Percentiles rank a stretch among this genome's conserved stretches.
Conservation (phyloP, 2,329 filamentous ascomycete genomes). For the Phialocephala subalpina region DNA sequence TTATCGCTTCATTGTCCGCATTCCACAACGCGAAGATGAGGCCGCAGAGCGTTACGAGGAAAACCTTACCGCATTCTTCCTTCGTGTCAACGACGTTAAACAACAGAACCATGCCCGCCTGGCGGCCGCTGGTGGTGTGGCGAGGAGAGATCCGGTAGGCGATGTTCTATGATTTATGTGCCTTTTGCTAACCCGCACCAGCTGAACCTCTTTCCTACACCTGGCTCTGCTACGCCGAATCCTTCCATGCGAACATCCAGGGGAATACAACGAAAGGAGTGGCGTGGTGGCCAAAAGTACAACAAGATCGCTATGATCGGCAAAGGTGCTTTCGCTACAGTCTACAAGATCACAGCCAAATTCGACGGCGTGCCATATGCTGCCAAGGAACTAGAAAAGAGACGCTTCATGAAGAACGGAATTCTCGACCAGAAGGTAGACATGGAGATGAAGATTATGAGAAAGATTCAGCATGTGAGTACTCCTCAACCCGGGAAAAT, state of each 20-base stretch:
- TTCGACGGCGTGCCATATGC: slow-evolving; percentile 85
- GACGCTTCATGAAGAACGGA: slow-evolving; percentile 91
- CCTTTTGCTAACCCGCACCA: slow-evolving; percentile 28
- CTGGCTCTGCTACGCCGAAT: slow-evolving; percentile 36
- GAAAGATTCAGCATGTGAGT: slow-evolving; percentile 80
- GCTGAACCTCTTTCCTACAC: slow-evolving; percentile 42
- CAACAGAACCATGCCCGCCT: slow-evolving; percentile 26
- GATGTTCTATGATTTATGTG: background rate
- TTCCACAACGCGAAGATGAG: slow-evolving; percentile 76
- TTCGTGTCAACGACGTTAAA: slow-evolving; percentile 28
- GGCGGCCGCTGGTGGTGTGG: slow-evolving; percentile 14
- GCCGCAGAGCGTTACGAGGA: slow-evolving; percentile 70
- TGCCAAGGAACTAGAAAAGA: slow-evolving; percentile 94
- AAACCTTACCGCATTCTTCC: slow-evolving; percentile 76
- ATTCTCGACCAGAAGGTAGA: slow-evolving; percentile 90
- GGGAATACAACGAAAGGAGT: slow-evolving; percentile 62
- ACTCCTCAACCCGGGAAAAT: background rate
- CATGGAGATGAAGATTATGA: slow-evolving; percentile 98
- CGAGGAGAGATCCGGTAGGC: slow-evolving; percentile 38
- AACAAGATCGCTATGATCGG: slow-evolving; percentile 85
- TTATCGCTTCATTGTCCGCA: slow-evolving; percentile 82
- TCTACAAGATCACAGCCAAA: slow-evolving; percentile 89
- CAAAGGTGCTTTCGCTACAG: slow-evolving; percentile 93
- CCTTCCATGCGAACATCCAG: slow-evolving; percentile 27
- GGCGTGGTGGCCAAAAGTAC: slow-evolving; percentile 86